Base-by-base conservation (phyloP, 176 grass and related monocot species). In the Chrysopogon serrulatus region DNA sequence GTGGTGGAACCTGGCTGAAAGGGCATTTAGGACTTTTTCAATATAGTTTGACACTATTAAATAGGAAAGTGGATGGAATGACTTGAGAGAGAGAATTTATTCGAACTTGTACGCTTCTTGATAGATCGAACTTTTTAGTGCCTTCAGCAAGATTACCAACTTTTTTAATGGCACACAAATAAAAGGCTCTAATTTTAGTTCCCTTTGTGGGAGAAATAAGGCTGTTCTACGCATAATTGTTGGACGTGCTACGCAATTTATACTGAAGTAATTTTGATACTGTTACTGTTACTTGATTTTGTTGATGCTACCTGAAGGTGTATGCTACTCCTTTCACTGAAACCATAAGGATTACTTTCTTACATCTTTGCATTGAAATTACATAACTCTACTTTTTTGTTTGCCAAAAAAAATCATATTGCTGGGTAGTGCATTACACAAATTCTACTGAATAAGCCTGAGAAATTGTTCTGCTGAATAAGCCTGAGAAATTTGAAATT, bases 201-300 rank as follows among this genome's bases (percentile, higher is more conserved):
- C 83, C 87, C 41, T 54, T 85, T 17, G 30, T 68, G 78, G 57
- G 68, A 66, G 56, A 78, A 82, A 82, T 86, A 90, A 90, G 66
- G 57, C 37, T 15, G 36, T 16, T 78, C n/a, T 24, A 6, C 0
- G 12, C 76, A 18, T 78, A 82, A 86, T 65, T 90, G 54, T 42
- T 60, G 79, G 59, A 73, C 37, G n/a, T 26, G 66, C 27, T n/a
- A 47, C 18, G 0, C 18, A 19, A 57, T 82, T 86, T 81, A 74
- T 81, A 81, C 35, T 9, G 21, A 68, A 6, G 69, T 68, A 87
- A 82, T 68, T 75, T 81, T 76, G 61, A 56, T 68, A 8, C 21
- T 51, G 9, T 65, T n/a, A n/a, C n/a, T n/a, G n/a, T n/a, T 31
- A 67, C 53, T 26, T 54, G 9, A 12, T 74, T 23, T 73, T 31